Evolutionary conservation across 169 alveolate genomes (phyloP).

Genomic region (Plasmodium knowlesi): DNA sequence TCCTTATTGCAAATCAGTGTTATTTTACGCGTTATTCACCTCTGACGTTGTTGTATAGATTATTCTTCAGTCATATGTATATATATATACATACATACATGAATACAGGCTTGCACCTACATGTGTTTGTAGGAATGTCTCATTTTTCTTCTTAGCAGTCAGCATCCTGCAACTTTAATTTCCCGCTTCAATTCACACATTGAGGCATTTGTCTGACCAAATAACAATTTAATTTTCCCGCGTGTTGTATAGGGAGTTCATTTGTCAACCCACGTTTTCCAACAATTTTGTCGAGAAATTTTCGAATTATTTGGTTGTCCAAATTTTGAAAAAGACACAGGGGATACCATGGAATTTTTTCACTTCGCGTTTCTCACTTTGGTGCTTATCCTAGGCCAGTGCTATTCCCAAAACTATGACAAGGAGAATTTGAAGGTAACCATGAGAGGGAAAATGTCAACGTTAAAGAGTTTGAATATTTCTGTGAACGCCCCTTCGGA

Average conservation of each 20-base stretch:
- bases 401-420: slow-evolving; percentile 41
- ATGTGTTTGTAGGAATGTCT: neutral
- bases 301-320: neutral
- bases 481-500: neutral
- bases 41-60: neutral
- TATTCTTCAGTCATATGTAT: neutral
- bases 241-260: neutral
- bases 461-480: neutral
- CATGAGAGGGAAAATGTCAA: neutral
- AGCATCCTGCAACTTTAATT: neutral
- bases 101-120: neutral
- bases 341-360: slow-evolving; percentile 37
- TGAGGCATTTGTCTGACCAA: neutral
- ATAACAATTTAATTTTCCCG: neutral
- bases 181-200: neutral
- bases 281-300: neutral
- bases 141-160: neutral
- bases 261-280: neutral
- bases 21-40: neutral
- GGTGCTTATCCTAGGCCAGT: neutral
- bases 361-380: neutral
- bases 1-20: neutral
- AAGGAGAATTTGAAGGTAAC: slow-evolving; percentile 72
- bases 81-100: neutral
- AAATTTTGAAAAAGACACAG: neutral